A percentile compares a stretch with the other conserved stretches of the same genome.
These are phyloP conservation scores for Myriosclerotinia curreyana DNA, from an alignment of 2,329 filamentous ascomycete genomes.

Conservation along the genomic window DNA sequence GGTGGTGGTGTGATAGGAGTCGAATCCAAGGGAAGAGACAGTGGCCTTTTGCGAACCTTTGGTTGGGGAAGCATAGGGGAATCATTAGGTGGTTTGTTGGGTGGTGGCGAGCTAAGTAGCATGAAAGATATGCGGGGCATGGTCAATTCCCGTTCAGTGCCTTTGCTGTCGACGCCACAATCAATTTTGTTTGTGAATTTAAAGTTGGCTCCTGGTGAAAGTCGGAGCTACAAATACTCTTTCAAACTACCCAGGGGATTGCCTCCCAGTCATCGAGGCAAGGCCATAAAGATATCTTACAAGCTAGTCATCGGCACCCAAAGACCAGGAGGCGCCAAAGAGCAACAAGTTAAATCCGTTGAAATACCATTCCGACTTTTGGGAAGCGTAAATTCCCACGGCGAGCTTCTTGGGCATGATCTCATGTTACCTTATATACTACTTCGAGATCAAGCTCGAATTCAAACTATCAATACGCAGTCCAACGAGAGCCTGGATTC, in stretches of 20 bases:
- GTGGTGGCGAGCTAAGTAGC: slow-evolving; percentile 81
- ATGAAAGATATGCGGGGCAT: slow-evolving; percentile 94
- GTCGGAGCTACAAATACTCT: slow-evolving; percentile 78
- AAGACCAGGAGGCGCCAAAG: slow-evolving; percentile 70
- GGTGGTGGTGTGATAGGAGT: slow-evolving; percentile 83
- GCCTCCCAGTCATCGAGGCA: slow-evolving; percentile 87
- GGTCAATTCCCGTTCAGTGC: slow-evolving; percentile 81
- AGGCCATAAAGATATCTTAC: slow-evolving; percentile 91
- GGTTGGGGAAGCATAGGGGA: slow-evolving; percentile 87
- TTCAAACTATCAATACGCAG: slow-evolving; percentile 33
- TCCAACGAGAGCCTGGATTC: slow-evolving; percentile 19
- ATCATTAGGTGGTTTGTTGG: slow-evolving; percentile 84
- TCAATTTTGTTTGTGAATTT: slow-evolving; percentile 95
- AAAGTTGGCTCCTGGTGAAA: slow-evolving; percentile 82
- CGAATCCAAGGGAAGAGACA: slow-evolving; percentile 68
- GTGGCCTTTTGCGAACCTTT: slow-evolving; percentile 76
- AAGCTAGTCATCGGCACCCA: slow-evolving; percentile 90
- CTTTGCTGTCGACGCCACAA: slow-evolving; percentile 90
- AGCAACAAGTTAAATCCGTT: slow-evolving; percentile 83
- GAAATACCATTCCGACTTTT: slow-evolving; percentile 91
- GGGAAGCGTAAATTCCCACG: slow-evolving; percentile 84
- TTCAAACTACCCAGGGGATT: slow-evolving; percentile 84
- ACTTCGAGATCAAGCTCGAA: slow-evolving; percentile 70
- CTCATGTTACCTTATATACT: slow-evolving; percentile 92
- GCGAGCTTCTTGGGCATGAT: slow-evolving; percentile 88